Evolutionary conservation across 768 basidiomycete species (phyloP).

Genomic region (Fomitopsis pulvina): DNA sequence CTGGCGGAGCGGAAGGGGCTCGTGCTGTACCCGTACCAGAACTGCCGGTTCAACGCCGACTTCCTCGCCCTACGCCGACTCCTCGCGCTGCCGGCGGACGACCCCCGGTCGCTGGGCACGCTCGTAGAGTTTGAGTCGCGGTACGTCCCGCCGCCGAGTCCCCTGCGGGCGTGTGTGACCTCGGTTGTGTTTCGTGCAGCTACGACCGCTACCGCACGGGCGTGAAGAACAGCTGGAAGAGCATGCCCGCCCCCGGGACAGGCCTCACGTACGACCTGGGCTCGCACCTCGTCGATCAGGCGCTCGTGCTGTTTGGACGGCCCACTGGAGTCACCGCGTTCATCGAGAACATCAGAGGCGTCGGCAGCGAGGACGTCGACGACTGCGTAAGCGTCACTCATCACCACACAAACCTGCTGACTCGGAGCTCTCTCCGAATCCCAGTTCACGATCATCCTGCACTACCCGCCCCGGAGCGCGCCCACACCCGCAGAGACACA

Average conservation of each 20-base stretch:
- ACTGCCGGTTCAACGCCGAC: slow-evolving; percentile 75
- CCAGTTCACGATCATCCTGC: slow-evolving; percentile 16
- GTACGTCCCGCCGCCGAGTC: slow-evolving; percentile 30
- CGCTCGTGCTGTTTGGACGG: slow-evolving; percentile 66
- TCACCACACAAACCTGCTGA: not conserved
- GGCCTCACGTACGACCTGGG: slow-evolving; percentile 77
- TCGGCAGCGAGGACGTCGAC: slow-evolving; percentile 58
- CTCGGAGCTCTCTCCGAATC: not conserved
- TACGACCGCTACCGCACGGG: slow-evolving; percentile 68
- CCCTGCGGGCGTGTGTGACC: too few relatives aligned
- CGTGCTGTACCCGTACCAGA: slow-evolving; percentile 67
- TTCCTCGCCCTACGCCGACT: slow-evolving; percentile 60
- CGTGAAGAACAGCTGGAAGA: slow-evolving; percentile 76
- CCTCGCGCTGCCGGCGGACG: slow-evolving; percentile 45
- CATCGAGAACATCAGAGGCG: slow-evolving; percentile 58
- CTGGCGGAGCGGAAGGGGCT: slow-evolving; percentile 54
- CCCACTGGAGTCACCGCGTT: slow-evolving; percentile 65
- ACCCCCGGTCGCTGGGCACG: slow-evolving; percentile 51
- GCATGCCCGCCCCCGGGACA: slow-evolving; percentile 49
- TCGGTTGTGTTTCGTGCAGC: too few relatives aligned
- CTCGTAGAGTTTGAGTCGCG: slow-evolving; percentile 72
- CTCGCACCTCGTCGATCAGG: slow-evolving; percentile 76
- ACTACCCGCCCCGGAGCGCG: slow-evolving; percentile 13
- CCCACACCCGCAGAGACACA: not conserved
- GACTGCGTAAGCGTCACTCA: slow-evolving; percentile 48